Evolutionary conservation across 257 asterid species (phyloP), one percentile per base, ranked within the genome.

Genomic region (Mentha longifolia): DNA sequence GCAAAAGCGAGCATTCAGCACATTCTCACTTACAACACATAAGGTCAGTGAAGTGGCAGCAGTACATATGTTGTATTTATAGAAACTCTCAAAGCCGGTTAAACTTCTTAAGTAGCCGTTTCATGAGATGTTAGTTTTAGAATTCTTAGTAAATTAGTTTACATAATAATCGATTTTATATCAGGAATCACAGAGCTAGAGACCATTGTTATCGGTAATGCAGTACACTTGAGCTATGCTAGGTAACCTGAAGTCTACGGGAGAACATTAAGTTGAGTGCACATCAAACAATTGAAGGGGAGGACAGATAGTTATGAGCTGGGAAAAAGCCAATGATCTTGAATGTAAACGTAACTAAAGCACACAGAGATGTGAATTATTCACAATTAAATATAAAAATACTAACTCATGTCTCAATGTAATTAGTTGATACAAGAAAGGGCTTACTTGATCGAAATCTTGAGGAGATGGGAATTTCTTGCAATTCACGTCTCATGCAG

Each of bases 361-460:
- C 14, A 46, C 25, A 4, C 31, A 50, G 30, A 35, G 22, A 28
- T 10, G 22, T n/a, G n/a, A n/a, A n/a, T n/a, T n/a, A n/a, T n/a
- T n/a, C n/a, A n/a, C n/a, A n/a, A n/a, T 3, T 64, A 61, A 41
- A 50, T 31, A 62, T 2, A 54, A 75, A 13, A 45, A 42, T 33
- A 61, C 22, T 57, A 65, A 67, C 54, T 39, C 17, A 39, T 46
- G 46, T 59, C 54, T 20, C 28, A 63, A 67, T 61, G 46, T 61
- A 65, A 41, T n/a, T 25, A 10, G 43, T 50, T 45, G 47, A 59
- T 57, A 42, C 14, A 33, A 45, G 67, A 58, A 75, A 67, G 55
- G 57, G 80, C 97, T 80, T 92, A 92, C 97, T 84, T 81, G 96
- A 83, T 28, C 96, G 95, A 58, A 76, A 80, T 87, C 90, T 89